Percentiles rank a stretch among this genome's conserved stretches.
phyloP scores from a whole-genome alignment of 208 protist species.

The Leishmania major region DNA sequence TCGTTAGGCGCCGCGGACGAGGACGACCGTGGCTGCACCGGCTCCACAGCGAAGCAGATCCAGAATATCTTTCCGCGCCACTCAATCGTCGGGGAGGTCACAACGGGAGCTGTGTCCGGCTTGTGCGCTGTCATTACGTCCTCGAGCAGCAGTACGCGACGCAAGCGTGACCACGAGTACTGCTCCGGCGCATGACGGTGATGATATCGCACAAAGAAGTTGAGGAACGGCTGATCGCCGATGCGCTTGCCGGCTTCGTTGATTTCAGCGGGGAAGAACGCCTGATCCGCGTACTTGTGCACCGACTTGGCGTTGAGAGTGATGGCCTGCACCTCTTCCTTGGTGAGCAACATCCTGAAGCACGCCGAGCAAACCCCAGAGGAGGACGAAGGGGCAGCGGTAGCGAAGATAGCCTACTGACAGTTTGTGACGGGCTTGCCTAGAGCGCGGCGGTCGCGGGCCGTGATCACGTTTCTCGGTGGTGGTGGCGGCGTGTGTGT shows the following conservation, averaged over 20 bases:
- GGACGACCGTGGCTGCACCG: slow-evolving; percentile 9
- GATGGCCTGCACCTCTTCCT: slow-evolving; percentile 44
- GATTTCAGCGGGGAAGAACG: slow-evolving; percentile 60
- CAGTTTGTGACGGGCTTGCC: neutral
- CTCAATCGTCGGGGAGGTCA: slow-evolving; percentile 21
- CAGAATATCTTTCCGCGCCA: slow-evolving; percentile 73
- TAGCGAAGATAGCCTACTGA: neutral
- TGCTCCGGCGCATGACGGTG: slow-evolving; percentile 42
- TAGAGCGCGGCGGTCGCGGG: neutral
- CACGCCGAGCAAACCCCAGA: neutral
- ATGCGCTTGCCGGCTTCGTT: slow-evolving; percentile 37
- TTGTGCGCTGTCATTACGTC: slow-evolving; percentile 13
- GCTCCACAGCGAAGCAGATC: slow-evolving; percentile 52
- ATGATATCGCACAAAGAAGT: slow-evolving; percentile 77
- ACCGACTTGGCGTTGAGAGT: slow-evolving; percentile 71
- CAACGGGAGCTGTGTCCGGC: neutral
- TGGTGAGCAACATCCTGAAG: slow-evolving; percentile 34
- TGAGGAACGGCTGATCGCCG: slow-evolving; percentile 43
- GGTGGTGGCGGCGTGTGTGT: neutral
- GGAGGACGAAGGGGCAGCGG: slow-evolving; percentile 12
- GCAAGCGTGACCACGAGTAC: slow-evolving; percentile 66
- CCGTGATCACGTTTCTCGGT: neutral
- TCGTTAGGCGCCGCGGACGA: neutral
- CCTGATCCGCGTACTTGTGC: slow-evolving; percentile 62
- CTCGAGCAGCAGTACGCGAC: slow-evolving; percentile 34